phyloP scores from a whole-genome alignment of 192 early-diverging fungal species.

The Coemansia biformis region DNA sequence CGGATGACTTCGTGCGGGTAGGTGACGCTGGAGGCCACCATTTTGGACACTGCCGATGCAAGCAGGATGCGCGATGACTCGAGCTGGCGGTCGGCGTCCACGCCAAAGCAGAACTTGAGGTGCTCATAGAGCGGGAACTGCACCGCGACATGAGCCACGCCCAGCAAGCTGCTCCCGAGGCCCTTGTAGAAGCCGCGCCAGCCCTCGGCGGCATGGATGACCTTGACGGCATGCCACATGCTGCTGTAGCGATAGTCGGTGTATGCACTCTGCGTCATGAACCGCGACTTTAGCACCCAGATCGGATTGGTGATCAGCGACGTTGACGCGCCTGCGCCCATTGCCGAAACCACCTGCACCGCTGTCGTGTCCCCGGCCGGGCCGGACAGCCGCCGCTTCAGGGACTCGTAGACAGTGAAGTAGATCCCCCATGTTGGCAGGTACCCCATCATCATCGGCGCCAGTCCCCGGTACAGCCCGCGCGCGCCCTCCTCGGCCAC shows the following conservation, averaged over 20 bases:
- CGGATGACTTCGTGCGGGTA: conserved; percentile 96
- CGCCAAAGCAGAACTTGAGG: conserved; percentile 55
- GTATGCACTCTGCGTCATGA: conserved; percentile 75
- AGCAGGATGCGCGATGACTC: conserved; percentile 61
- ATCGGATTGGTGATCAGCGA: conserved; percentile 81
- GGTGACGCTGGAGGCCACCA: conserved; percentile 80
- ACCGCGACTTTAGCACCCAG: conserved; percentile 88
- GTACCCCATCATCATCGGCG: conserved; percentile 83
- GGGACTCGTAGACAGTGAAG: conserved; percentile 83
- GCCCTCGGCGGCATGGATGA: conserved; percentile 73
- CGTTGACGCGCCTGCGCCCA: conserved; percentile 73
- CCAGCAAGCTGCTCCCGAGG: conserved; percentile 82
- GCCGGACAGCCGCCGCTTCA: conserved; percentile 52
- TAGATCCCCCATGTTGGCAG: conserved; percentile 90
- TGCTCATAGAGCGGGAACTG: conserved; percentile 97
- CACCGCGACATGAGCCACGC: conserved; percentile 86
- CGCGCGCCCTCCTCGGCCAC: conserved; percentile 75
- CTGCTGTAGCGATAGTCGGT: conserved; percentile 78
- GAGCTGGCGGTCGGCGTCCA: conserved; percentile 16
- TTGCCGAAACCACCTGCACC: conserved; percentile 79
- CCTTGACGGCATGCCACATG: conserved; percentile 72
- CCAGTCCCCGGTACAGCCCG: conserved; percentile 85
- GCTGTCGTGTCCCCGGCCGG: conserved; percentile 28
- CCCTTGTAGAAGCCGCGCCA: conserved; percentile 86
- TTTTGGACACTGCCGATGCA: conserved; percentile 81